These are phyloP conservation scores for Cryptococcus depauperatus DNA, from an alignment of 1,284 basidiomycete genomes.

Conservation along the genomic window DNA sequence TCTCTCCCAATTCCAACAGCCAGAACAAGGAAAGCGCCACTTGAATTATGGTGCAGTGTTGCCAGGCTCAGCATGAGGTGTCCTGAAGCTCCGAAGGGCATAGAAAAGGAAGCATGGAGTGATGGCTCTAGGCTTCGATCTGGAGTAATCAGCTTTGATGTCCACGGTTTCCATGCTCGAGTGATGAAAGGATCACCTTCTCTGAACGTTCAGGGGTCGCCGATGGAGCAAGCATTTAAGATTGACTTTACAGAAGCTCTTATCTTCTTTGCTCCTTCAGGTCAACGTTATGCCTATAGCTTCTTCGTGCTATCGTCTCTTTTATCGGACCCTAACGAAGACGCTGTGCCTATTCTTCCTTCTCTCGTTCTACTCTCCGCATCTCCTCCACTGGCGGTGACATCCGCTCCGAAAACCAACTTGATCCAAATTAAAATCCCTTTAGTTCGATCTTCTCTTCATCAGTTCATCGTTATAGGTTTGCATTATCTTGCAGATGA, in stretches of 20 bases:
- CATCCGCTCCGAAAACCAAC: conserved; percentile 19
- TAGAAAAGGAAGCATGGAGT: conserved; percentile 28
- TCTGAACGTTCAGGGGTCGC: not conserved
- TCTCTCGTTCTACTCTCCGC: conserved; percentile 45
- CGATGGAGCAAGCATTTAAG: too few species aligned
- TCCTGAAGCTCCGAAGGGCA: conserved; percentile 37
- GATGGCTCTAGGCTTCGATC: conserved; percentile 39
- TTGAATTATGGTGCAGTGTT: conserved; percentile 25
- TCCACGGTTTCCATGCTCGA: conserved; percentile 24
- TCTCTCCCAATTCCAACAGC: not conserved
- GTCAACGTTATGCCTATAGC: conserved; percentile 29
- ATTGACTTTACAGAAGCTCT: conserved; percentile 37
- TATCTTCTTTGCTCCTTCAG: conserved; percentile 37
- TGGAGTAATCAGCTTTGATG: conserved; percentile 42
- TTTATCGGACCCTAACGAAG: conserved; percentile 30
- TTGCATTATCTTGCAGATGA: conserved; percentile 83
- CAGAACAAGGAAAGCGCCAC: not conserved
- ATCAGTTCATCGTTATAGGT: conserved; percentile 55
- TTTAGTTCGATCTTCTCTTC: conserved; percentile 56
- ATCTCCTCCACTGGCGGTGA: conserved; percentile 4
- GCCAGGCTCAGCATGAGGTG: conserved; percentile 41
- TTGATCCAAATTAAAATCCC: conserved; percentile 51
- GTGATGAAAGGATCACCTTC: conserved; percentile 1
- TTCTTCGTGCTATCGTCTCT: conserved; percentile 39
- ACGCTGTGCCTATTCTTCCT: conserved; percentile 27